Evolutionary conservation across 2,329 filamentous ascomycete genomes (phyloP).

Genomic region (Fusarium clavum): DNA sequence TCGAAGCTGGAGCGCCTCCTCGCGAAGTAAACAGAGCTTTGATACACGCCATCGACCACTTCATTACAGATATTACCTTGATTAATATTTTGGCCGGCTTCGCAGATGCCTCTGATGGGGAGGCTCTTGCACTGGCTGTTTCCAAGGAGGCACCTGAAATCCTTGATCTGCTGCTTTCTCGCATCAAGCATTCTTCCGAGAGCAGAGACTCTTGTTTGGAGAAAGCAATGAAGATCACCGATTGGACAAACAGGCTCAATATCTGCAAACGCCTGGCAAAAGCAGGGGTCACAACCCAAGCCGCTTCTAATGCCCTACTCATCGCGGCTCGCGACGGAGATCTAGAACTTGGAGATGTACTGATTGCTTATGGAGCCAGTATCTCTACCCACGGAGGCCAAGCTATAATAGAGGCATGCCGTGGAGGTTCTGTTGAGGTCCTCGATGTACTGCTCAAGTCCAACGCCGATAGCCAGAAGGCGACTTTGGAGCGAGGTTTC

Average conservation of each 20-base stretch:
- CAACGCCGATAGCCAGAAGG: slow-evolving; percentile 53
- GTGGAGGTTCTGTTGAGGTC: slow-evolving; percentile 62
- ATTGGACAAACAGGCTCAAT: slow-evolving; percentile 54
- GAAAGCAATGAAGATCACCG: slow-evolving; percentile 56
- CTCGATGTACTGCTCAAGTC: slow-evolving; percentile 62
- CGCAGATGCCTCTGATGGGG: slow-evolving; percentile 63
- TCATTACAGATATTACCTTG: slow-evolving; percentile 62
- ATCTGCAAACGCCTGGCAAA: slow-evolving; percentile 61
- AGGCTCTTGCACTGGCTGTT: slow-evolving; percentile 60
- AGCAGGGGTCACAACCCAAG: slow-evolving; percentile 58
- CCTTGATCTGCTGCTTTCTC: slow-evolving; percentile 58
- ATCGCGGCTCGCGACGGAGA: slow-evolving; percentile 66
- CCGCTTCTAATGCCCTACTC: slow-evolving; percentile 63
- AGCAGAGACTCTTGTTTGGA: slow-evolving; percentile 57
- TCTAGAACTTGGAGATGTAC: slow-evolving; percentile 60
- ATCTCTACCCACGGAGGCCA: slow-evolving; percentile 64
- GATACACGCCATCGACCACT: slow-evolving; percentile 61
- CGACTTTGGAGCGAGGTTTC: slow-evolving; percentile 63
- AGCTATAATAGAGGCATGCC: slow-evolving; percentile 66
- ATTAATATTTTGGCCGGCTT: slow-evolving; percentile 58
- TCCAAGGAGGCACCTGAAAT: slow-evolving; percentile 59
- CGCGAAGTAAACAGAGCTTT: slow-evolving; percentile 64
- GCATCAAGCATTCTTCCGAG: slow-evolving; percentile 51
- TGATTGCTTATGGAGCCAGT: slow-evolving; percentile 64
- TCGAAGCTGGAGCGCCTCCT: slow-evolving; percentile 61